phyloP scores from a whole-genome alignment of 805 yeast species.

The Wickerhamomyces bisporus region DNA sequence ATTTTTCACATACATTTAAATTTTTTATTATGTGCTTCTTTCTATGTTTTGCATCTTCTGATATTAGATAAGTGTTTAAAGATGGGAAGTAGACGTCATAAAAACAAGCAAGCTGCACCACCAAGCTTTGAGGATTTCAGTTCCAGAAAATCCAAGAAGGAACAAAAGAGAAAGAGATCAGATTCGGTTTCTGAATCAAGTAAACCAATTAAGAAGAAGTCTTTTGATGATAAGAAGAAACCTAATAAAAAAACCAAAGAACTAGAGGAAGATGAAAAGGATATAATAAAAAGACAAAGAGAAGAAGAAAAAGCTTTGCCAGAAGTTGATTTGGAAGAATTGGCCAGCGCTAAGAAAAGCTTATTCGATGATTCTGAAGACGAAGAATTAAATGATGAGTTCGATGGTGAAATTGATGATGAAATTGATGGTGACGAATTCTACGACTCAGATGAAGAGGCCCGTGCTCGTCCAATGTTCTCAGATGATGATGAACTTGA shows the following conservation, averaged over 20 bases:
- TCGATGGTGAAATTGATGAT: slow-evolving; percentile 41
- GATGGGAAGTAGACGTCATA: slow-evolving; percentile 88
- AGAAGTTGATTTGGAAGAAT: slow-evolving; percentile 62
- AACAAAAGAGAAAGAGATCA: slow-evolving; percentile 31
- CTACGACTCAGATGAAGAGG: slow-evolving; percentile 24
- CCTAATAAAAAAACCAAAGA: slow-evolving; percentile 14
- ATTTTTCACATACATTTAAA: too few relatives aligned
- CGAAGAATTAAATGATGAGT: slow-evolving; percentile 48
- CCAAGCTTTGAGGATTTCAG: slow-evolving; percentile 84
- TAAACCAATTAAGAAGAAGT: slow-evolving; percentile 14
- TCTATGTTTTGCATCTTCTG: neutral
- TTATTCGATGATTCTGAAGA: slow-evolving; percentile 62
- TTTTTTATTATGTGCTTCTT: too few relatives aligned
- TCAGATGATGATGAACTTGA: slow-evolving; percentile 31
- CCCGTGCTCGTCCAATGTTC: slow-evolving; percentile 23
- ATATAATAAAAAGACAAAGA: slow-evolving; percentile 20
- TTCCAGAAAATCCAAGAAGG: slow-evolving; percentile 37
- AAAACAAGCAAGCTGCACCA: slow-evolving; percentile 89
- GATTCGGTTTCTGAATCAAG: slow-evolving; percentile 24
- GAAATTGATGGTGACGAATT: slow-evolving; percentile 44
- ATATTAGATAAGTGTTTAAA: neutral
- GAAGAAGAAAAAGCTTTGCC: slow-evolving; percentile 49
- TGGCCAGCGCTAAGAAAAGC: slow-evolving; percentile 64
- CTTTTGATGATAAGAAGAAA: slow-evolving; percentile 4
- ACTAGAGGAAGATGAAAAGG: slow-evolving; percentile 23